Evolutionary conservation across 208 protist genomes (phyloP).

Genomic region (Trypanosoma cruzi): DNA sequence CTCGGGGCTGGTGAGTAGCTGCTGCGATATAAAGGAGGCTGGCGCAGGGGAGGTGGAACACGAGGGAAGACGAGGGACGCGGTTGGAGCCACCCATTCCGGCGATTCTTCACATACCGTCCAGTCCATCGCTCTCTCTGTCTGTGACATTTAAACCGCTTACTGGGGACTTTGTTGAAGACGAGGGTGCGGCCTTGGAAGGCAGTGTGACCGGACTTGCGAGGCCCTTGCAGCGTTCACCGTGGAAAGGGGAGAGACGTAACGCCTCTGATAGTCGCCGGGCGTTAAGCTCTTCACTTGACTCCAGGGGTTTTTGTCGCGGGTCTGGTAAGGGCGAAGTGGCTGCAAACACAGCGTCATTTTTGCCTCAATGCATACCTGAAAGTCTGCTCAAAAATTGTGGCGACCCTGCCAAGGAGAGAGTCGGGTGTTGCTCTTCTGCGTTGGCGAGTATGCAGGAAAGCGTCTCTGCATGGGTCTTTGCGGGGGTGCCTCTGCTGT

Average conservation of each 20-base stretch:
- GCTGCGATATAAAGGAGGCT: not conserved
- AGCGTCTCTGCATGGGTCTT: slow-evolving; percentile 4
- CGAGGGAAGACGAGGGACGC: not conserved
- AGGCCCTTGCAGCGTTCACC: slow-evolving; percentile 11
- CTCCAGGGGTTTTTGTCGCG: not conserved
- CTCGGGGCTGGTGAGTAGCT: not conserved
- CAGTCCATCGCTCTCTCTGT: not conserved
- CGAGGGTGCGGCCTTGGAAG: slow-evolving; percentile 7
- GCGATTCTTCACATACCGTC: slow-evolving; percentile 13
- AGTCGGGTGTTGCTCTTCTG: slow-evolving; percentile 6
- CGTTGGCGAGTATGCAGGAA: not conserved
- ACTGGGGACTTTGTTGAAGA: slow-evolving; percentile 14
- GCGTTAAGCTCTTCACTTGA: not conserved
- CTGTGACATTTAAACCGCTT: slow-evolving; percentile 17
- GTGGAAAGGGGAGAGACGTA: not conserved
- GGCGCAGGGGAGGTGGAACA: not conserved
- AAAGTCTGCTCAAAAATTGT: not conserved
- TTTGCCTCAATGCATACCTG: not conserved
- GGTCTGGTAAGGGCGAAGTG: not conserved
- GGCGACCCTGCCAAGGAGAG: not conserved
- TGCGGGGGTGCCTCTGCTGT: slow-evolving; percentile 24
- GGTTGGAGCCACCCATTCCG: slow-evolving; percentile 3
- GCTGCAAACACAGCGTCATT: not conserved
- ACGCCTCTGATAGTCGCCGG: not conserved
- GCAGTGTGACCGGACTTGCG: slow-evolving; percentile 9